Conservation (phyloP, 1,284 basidiomycete genomes). For the Waitea zeae region DNA sequence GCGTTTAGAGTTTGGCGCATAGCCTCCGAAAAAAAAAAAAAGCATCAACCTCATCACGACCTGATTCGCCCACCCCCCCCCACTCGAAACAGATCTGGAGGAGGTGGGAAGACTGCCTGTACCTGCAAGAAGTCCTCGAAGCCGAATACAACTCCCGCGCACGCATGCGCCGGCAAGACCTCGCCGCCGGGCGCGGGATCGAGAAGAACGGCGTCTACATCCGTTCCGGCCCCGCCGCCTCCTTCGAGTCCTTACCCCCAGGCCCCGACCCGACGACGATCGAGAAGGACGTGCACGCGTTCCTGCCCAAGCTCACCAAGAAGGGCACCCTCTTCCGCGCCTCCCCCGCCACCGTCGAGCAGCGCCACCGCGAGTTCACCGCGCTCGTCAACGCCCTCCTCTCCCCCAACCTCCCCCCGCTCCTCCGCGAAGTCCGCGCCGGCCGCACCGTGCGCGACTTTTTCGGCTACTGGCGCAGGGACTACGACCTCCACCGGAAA, state of each 20-base stretch:
- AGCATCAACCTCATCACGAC: too few species aligned
- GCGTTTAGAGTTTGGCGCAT: background rate
- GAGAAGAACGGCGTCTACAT: slow-evolving; percentile 58
- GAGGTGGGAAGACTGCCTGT: slow-evolving; percentile 64
- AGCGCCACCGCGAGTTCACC: slow-evolving; percentile 38
- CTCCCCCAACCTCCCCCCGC: slow-evolving; percentile 36
- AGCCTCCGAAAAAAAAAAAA: too few species aligned
- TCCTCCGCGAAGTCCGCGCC: slow-evolving; percentile 46
- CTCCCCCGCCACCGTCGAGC: slow-evolving; percentile 45
- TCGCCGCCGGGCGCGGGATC: slow-evolving; percentile 52
- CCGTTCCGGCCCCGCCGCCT: slow-evolving; percentile 36
- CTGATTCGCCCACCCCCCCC: background rate
- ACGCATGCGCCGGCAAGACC: slow-evolving; percentile 40
- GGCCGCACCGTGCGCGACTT: slow-evolving; percentile 47
- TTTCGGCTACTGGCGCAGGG: slow-evolving; percentile 58
- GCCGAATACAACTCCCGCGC: slow-evolving; percentile 42
- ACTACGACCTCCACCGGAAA: slow-evolving; percentile 42
- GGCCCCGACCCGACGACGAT: slow-evolving; percentile 59
- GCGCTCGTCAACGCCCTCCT: slow-evolving; percentile 42
- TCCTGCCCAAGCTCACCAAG: slow-evolving; percentile 48
- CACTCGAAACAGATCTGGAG: slow-evolving; percentile 26
- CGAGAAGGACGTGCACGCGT: slow-evolving; percentile 42
- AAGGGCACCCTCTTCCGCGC: slow-evolving; percentile 55
- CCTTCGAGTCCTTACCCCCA: slow-evolving; percentile 72
- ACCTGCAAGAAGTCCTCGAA: slow-evolving; percentile 54